Evolutionary conservation across 768 basidiomycete species (phyloP).

Genomic region (Pleurotus cornucopiae): DNA sequence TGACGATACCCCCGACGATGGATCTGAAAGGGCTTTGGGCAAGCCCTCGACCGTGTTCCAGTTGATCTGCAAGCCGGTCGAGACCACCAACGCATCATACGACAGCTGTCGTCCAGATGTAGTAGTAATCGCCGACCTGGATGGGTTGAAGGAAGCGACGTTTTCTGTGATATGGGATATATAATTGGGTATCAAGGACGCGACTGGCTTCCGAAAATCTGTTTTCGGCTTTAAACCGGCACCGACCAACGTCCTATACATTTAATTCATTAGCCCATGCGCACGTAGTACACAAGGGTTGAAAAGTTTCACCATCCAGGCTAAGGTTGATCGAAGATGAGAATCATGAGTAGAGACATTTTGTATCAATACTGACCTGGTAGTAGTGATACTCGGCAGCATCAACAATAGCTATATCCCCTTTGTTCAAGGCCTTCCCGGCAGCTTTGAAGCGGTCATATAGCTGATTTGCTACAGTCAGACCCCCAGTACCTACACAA

Average conservation of each 20-base stretch:
- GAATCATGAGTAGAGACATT: too few relatives aligned
- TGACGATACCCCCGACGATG: slow-evolving; percentile 78
- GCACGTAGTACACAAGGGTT: background rate
- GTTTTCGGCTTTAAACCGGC: slow-evolving; percentile 76
- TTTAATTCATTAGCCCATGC: slow-evolving; percentile 2
- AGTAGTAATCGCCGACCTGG: slow-evolving; percentile 69
- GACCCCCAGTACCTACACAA: slow-evolving; percentile 67
- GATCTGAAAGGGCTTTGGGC: slow-evolving; percentile 69
- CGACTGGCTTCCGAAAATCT: slow-evolving; percentile 61
- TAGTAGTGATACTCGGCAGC: slow-evolving; percentile 81
- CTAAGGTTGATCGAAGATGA: slow-evolving; percentile 27
- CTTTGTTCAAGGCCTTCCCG: slow-evolving; percentile 60
- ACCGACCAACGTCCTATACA: slow-evolving; percentile 82
- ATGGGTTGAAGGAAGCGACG: slow-evolving; percentile 72
- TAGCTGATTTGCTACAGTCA: slow-evolving; percentile 85
- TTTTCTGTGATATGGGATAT: slow-evolving; percentile 69
- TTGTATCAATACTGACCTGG: slow-evolving; percentile 42
- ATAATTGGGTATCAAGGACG: slow-evolving; percentile 69
- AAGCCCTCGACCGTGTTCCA: slow-evolving; percentile 76
- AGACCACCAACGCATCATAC: slow-evolving; percentile 88
- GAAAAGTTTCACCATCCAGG: slow-evolving; percentile 75
- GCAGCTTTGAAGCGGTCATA: slow-evolving; percentile 73
- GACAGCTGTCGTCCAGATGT: slow-evolving; percentile 61
- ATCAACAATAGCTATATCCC: slow-evolving; percentile 87
- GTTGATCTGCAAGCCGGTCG: slow-evolving; percentile 85